These are phyloP conservation scores for Byssochlamys sp. DNA, from an alignment of 2,329 filamentous ascomycete species.

Conservation along the genomic window DNA sequence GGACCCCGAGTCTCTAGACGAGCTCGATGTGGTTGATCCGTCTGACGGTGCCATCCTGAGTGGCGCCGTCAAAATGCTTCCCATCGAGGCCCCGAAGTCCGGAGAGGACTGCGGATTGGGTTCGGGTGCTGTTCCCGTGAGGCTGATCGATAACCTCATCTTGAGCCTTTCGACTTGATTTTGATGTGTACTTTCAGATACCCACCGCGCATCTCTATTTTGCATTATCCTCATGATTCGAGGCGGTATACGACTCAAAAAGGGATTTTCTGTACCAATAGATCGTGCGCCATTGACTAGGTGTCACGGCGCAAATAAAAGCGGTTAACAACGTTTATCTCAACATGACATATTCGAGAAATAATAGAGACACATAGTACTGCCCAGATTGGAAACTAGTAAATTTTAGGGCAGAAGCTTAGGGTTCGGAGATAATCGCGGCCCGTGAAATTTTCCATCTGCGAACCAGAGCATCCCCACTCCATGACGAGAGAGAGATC, in stretches of 20 bases:
- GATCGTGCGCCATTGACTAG: background rate
- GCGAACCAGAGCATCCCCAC: background rate
- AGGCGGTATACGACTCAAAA: background rate
- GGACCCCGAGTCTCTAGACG: conserved; percentile 72
- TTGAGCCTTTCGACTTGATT: conserved; percentile 33
- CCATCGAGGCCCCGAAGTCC: conserved; percentile 58
- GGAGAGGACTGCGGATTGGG: conserved; percentile 66
- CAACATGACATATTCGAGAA: no score
- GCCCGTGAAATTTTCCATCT: conserved; percentile 26
- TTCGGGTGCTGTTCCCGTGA: conserved; percentile 62
- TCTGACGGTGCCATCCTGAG: conserved; percentile 71
- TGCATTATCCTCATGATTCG: background rate
- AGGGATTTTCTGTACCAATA: background rate
- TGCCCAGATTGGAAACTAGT: conserved; percentile 7
- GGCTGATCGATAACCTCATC: conserved; percentile 90
- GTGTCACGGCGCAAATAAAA: background rate
- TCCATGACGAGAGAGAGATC: conserved; percentile 1
- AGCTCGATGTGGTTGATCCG: conserved; percentile 62
- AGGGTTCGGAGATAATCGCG: conserved; percentile 19
- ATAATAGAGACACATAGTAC: background rate
- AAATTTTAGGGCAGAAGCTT: conserved; percentile 22
- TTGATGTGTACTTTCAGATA: background rate
- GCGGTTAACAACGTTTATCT: no score
- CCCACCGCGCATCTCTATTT: background rate
- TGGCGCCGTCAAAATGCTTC: conserved; percentile 80